Evolutionary conservation across 1,284 basidiomycete species (phyloP).

Genomic region (Moniliella sp.): DNA sequence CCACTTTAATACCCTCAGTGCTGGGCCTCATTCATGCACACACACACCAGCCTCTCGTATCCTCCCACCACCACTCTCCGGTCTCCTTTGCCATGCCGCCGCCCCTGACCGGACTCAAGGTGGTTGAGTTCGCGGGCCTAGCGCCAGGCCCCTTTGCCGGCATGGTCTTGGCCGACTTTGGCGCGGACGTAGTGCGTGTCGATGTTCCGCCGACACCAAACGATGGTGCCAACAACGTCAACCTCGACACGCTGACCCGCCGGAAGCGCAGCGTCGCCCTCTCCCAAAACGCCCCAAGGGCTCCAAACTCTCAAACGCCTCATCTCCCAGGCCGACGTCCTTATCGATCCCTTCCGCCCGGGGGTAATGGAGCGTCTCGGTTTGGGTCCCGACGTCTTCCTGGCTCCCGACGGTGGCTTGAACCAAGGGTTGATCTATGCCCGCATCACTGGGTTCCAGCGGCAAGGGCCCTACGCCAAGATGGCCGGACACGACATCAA

Average conservation of each 20-base stretch:
- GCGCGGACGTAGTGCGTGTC: constrained; percentile 54
- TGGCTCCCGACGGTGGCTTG: constrained; percentile 26
- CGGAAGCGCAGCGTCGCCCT: constrained; percentile 53
- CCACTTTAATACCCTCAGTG: too few relatives aligned
- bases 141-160: constrained; percentile 59
- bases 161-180: constrained; percentile 56
- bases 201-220: too few relatives aligned
- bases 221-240: constrained; percentile 34
- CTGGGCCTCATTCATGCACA: too few relatives aligned
- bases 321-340: constrained; percentile 48
- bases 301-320: constrained; percentile 43
- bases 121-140: constrained; percentile 52
- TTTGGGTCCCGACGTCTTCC: constrained; percentile 49
- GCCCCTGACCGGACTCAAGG: constrained; percentile 1
- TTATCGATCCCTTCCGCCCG: constrained; percentile 63
- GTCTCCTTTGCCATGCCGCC: too few relatives aligned
- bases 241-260: constrained; percentile 40
- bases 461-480: constrained; percentile 20
- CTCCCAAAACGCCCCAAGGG: constrained; percentile 45
- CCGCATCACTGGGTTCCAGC: constrained; percentile 33
- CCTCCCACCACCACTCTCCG: too few relatives aligned
- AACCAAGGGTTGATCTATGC: constrained; percentile 28
- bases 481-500: constrained; percentile 52
- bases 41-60: too few relatives aligned
- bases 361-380: constrained; percentile 59